Percentiles rank a stretch among this genome's conserved stretches.
phyloP scores from a whole-genome alignment of 768 basidiomycete species.

The Lactarius quietus region DNA sequence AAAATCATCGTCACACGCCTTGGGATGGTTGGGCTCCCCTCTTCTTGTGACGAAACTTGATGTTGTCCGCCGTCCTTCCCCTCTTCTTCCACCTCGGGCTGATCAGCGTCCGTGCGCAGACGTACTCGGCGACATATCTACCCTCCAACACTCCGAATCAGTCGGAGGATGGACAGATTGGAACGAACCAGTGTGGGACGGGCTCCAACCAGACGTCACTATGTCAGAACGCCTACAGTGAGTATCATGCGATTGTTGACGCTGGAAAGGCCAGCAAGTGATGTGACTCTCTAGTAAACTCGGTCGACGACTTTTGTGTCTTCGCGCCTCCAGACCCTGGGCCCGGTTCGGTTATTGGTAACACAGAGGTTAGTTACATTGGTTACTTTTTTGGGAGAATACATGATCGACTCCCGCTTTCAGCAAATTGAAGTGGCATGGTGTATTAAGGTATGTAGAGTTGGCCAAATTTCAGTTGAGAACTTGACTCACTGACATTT shows the following conservation, averaged over 20 bases:
- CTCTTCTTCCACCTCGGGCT: slow-evolving; percentile 22
- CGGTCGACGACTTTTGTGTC: slow-evolving; percentile 55
- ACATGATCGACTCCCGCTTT: slow-evolving; percentile 38
- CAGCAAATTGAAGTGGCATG: slow-evolving; percentile 51
- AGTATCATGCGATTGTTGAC: slow-evolving; percentile 25
- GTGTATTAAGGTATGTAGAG: slow-evolving; percentile 42
- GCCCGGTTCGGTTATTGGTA: slow-evolving; percentile 50
- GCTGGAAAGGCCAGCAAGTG: background rate
- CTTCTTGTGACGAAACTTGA: background rate
- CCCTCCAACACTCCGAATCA: slow-evolving; percentile 46
- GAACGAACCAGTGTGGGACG: slow-evolving; percentile 64
- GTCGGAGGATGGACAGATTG: slow-evolving; percentile 56
- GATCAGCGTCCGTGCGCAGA: slow-evolving; percentile 30
- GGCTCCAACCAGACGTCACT: slow-evolving; percentile 49
- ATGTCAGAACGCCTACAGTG: slow-evolving; percentile 67
- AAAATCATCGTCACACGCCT: background rate
- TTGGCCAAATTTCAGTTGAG: background rate
- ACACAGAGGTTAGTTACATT: slow-evolving; percentile 51
- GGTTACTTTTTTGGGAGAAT: background rate
- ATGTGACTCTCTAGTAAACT: slow-evolving; percentile 44
- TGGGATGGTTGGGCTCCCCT: background rate
- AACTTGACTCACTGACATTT: background rate
- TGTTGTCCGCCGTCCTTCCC: slow-evolving; percentile 16
- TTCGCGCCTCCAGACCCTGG: slow-evolving; percentile 51
- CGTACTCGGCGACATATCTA: slow-evolving; percentile 47